Evolutionary conservation across 768 basidiomycete genomes (phyloP).

Genomic region (Hysterangium stoloniferum): DNA sequence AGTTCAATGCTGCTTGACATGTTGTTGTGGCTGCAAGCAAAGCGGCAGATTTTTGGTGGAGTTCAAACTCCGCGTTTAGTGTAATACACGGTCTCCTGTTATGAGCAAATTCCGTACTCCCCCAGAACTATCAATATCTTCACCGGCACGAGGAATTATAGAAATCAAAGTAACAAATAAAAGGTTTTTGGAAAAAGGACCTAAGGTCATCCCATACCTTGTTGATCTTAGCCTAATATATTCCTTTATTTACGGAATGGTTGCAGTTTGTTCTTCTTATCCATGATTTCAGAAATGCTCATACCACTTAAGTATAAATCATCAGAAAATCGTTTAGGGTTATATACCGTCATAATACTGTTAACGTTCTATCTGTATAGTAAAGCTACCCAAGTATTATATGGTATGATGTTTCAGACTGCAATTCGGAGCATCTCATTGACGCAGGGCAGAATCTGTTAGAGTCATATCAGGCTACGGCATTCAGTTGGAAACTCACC

Average conservation of each 20-base stretch:
- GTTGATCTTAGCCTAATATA: background rate
- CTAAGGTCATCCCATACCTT: background rate
- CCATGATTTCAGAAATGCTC: background rate
- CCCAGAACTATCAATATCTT: constrained; percentile 7
- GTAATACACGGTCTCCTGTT: too few species aligned
- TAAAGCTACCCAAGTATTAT: constrained; percentile 38
- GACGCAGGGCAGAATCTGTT: constrained; percentile 48
- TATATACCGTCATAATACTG: background rate
- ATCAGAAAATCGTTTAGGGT: background rate
- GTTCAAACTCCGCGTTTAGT: constrained; percentile 4
- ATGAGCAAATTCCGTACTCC: too few species aligned
- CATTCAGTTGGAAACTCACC: constrained; percentile 65
- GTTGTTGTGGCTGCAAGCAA: background rate
- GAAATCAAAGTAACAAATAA: constrained; percentile 8
- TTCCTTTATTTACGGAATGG: background rate
- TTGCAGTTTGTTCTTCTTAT: background rate
- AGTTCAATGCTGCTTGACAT: constrained; percentile 73
- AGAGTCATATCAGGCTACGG: constrained; percentile 60
- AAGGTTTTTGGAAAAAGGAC: background rate
- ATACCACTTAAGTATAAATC: background rate
- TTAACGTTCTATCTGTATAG: constrained; percentile 22
- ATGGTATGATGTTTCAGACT: constrained; percentile 29
- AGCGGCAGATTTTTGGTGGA: constrained; percentile 9
- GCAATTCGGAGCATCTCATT: background rate
- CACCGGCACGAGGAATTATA: background rate